Evolutionary conservation across 306 rosid genomes (phyloP).

Genomic region (Vicia faba): DNA sequence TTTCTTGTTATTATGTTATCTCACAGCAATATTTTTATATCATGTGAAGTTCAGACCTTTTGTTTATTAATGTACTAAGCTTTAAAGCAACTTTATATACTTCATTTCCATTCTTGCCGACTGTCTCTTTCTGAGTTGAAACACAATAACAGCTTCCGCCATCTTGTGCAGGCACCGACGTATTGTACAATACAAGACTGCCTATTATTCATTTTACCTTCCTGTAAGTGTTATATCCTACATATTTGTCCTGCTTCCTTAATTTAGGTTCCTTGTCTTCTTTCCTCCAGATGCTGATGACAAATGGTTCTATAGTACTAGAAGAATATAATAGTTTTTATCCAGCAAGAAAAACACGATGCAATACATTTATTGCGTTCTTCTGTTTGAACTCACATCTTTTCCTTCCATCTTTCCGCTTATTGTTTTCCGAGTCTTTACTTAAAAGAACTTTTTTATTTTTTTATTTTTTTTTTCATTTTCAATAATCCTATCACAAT

Average conservation of each 20-base stretch:
- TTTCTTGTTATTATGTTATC: conserved; percentile 28
- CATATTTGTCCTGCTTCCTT: conserved; percentile 4
- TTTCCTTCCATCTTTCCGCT: conserved; percentile 4
- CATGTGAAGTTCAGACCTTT: conserved; percentile 15
- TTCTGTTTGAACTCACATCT: conserved; percentile 18
- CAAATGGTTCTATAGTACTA: background rate
- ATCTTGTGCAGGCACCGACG: conserved; percentile 77
- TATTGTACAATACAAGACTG: conserved; percentile 93
- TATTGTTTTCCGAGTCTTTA: background rate
- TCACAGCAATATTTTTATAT: background rate
- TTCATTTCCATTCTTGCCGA: conserved; percentile 10
- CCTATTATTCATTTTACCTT: conserved; percentile 92
- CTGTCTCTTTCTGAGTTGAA: conserved; percentile 16
- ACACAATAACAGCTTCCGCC: conserved; percentile 1
- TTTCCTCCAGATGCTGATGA: conserved; percentile 17
- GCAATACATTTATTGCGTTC: background rate
- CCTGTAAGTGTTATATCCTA: conserved; percentile 60
- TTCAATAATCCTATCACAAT: conserved; percentile 14
- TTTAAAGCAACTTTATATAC: conserved; percentile 20
- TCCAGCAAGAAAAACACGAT: background rate
- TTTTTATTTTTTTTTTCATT: conserved; percentile 21
- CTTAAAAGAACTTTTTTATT: background rate
- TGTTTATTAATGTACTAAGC: conserved; percentile 10
- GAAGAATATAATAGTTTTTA: too few species aligned
- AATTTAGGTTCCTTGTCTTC: conserved; percentile 30